Conservation (phyloP, 495 filamentous ascomycete species). For the Neurospora africana region DNA sequence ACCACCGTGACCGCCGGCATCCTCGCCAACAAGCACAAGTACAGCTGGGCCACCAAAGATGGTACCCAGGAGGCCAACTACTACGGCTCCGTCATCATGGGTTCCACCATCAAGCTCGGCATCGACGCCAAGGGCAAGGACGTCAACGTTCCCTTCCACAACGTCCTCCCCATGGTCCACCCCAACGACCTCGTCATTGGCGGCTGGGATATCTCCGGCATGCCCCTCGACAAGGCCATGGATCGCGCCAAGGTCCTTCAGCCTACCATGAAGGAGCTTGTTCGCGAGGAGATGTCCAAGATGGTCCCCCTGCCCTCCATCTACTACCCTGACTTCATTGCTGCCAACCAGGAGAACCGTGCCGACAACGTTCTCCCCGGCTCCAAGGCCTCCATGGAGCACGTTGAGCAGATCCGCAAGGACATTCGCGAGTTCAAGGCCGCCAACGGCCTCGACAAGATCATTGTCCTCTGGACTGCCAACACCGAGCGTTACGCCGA, state of each 20-base stretch:
- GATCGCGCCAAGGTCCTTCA: constrained; percentile 91
- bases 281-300: constrained; percentile 83
- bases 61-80: constrained; percentile 82
- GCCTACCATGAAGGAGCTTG: constrained; percentile 75
- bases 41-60: constrained; percentile 89
- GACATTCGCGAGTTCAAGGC: constrained; percentile 96
- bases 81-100: constrained; percentile 95
- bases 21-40: constrained; percentile 79
- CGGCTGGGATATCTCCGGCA: constrained; percentile 90
- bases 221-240: constrained; percentile 88
- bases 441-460: constrained; percentile 77
- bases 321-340: constrained; percentile 99
- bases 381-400: constrained; percentile 68
- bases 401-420: constrained; percentile 88
- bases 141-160: constrained; percentile 91
- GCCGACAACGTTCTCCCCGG: constrained; percentile 86
- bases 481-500: constrained; percentile 97
- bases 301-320: constrained; percentile 89
- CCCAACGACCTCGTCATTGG: constrained; percentile 93
- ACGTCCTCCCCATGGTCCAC: constrained; percentile 93
- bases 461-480: constrained; percentile 96
- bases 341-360: constrained; percentile 94
- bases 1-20: constrained; percentile 96
- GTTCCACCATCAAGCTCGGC: constrained; percentile 92
- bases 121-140: constrained; percentile 80